phyloP scores from a whole-genome alignment of 768 basidiomycete genomes.

The Lactarius deliciosus region DNA sequence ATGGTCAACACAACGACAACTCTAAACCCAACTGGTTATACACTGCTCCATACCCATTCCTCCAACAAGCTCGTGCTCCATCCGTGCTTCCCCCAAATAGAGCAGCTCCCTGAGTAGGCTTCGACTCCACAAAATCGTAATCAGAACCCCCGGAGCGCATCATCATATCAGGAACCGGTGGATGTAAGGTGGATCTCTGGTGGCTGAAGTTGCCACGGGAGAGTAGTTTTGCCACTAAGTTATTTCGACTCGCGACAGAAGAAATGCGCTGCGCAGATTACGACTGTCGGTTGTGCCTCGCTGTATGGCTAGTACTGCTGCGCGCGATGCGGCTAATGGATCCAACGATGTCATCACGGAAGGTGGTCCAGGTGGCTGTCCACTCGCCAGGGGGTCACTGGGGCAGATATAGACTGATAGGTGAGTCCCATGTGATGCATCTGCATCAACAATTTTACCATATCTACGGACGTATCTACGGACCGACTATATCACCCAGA shows the following conservation, averaged over 20 bases:
- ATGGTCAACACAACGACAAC: neutral
- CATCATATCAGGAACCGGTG: neutral
- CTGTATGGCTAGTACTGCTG: neutral
- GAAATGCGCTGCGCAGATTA: neutral
- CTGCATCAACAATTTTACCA: neutral
- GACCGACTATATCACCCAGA: neutral
- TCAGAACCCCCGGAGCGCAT: neutral
- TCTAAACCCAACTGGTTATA: neutral
- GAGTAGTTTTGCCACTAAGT: neutral
- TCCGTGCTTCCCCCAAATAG: neutral
- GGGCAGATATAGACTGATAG: neutral
- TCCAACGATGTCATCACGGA: neutral
- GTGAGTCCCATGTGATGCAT: neutral
- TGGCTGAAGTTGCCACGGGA: neutral
- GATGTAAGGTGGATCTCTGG: neutral
- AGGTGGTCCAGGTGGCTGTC: constrained; percentile 3
- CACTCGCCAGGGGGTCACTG: neutral
- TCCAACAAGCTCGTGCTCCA: neutral
- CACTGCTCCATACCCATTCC: neutral
- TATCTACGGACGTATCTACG: neutral
- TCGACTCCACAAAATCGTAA: neutral
- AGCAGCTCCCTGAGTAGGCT: neutral
- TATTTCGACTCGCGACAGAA: neutral
- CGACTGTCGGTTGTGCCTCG: neutral
- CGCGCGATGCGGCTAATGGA: neutral